Percentiles rank a stretch among this genome's conserved stretches.
phyloP scores from a whole-genome alignment of 768 basidiomycete genomes.

The Suillus tomentosus region DNA sequence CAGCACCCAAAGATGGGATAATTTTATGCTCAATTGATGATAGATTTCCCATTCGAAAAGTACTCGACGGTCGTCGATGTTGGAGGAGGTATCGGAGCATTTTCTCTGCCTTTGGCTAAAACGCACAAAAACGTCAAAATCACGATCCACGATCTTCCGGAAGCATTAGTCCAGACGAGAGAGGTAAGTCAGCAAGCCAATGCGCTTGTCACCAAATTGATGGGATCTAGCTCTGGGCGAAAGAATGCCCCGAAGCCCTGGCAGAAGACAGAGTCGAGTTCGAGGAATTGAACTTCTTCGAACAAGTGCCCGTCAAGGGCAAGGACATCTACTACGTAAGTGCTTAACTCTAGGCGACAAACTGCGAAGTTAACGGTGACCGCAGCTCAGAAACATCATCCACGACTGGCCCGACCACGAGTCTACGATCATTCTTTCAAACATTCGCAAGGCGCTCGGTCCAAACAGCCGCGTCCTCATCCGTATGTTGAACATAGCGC shows the following conservation, averaged over 20 bases:
- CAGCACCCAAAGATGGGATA: neutral
- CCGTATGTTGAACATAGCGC: constrained; percentile 22
- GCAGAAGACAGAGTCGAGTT: constrained; percentile 31
- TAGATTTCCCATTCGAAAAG: constrained; percentile 36
- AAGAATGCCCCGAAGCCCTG: constrained; percentile 27
- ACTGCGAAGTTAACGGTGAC: neutral
- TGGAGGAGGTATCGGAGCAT: constrained; percentile 37
- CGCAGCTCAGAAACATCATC: constrained; percentile 25
- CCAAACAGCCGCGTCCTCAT: constrained; percentile 34
- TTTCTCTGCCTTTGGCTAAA: constrained; percentile 32
- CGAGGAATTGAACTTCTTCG: constrained; percentile 32
- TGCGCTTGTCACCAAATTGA: constrained; percentile 6
- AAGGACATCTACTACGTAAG: constrained; percentile 38
- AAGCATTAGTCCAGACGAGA: constrained; percentile 25
- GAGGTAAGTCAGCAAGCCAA: constrained; percentile 6
- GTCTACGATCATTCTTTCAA: constrained; percentile 28
- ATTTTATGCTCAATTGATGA: neutral
- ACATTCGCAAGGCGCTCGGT: constrained; percentile 32
- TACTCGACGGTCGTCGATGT: constrained; percentile 36
- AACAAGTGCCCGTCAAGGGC: constrained; percentile 26
- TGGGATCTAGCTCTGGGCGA: constrained; percentile 24
- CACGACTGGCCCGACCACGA: constrained; percentile 38
- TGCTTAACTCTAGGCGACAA: neutral
- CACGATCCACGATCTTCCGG: constrained; percentile 34
- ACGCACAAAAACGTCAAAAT: constrained; percentile 33